Percentiles rank a stretch among this genome's conserved stretches.
phyloP scores from a whole-genome alignment of 176 grass and related monocot species.

The Coix lacrymajobi region DNA sequence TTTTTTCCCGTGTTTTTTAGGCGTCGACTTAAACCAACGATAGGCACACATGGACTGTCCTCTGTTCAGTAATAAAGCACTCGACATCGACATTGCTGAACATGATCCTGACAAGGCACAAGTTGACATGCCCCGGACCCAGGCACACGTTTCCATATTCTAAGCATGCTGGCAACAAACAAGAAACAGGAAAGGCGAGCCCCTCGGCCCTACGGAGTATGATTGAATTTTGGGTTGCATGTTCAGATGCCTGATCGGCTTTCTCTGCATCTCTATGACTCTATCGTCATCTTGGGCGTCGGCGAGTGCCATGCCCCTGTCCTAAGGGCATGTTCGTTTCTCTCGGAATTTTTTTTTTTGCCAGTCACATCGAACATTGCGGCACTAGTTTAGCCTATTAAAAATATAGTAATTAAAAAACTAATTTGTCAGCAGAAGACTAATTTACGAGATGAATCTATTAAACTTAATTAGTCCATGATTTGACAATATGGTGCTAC shows the following conservation, averaged over 20 bases:
- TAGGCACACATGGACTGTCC: not conserved
- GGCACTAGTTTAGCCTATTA: too few relatives aligned
- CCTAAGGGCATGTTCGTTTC: too few relatives aligned
- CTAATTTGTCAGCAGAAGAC: too few relatives aligned
- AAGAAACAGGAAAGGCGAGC: not conserved
- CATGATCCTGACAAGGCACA: not conserved
- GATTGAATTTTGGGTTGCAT: not conserved
- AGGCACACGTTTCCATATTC: constrained; percentile 5
- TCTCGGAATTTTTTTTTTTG: too few relatives aligned
- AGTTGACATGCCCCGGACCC: not conserved
- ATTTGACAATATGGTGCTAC: too few relatives aligned
- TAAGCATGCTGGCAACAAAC: not conserved
- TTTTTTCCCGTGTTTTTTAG: not conserved
- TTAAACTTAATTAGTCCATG: too few relatives aligned
- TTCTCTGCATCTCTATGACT: not conserved
- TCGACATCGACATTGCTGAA: not conserved
- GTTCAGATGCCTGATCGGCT: not conserved
- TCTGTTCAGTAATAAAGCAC: not conserved
- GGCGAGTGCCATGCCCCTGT: not conserved
- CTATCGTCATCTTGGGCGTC: not conserved
- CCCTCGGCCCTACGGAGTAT: not conserved
- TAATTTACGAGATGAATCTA: too few relatives aligned
- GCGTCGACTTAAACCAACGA: not conserved
- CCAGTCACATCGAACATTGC: too few relatives aligned
- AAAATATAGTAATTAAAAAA: too few relatives aligned